Evolutionary conservation across 805 yeast genomes (phyloP).

Genomic region (Hanseniaspora meyeri): DNA sequence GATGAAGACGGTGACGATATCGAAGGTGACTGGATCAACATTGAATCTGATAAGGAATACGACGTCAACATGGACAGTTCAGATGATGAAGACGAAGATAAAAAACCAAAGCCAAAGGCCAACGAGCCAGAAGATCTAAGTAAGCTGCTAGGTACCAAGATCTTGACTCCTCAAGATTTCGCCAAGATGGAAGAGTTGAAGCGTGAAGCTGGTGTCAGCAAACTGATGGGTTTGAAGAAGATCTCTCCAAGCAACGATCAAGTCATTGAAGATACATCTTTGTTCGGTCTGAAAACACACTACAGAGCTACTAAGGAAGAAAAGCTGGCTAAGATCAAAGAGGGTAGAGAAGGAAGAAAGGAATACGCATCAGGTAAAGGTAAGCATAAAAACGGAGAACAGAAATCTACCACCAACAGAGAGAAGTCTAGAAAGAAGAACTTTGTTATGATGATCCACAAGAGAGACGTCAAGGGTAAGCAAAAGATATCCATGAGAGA

Average conservation of each 20-base stretch:
- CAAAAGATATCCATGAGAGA: constrained; percentile 81
- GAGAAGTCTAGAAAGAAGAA: constrained; percentile 98
- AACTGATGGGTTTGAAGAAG: constrained; percentile 49
- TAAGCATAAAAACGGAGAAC: constrained; percentile 44
- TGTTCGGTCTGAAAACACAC: constrained; percentile 62
- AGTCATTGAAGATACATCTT: constrained; percentile 61
- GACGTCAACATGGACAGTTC: constrained; percentile 40
- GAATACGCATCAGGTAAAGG: constrained; percentile 83
- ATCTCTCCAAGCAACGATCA: constrained; percentile 50
- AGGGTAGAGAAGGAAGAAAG: constrained; percentile 88
- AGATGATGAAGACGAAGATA: constrained; percentile 29
- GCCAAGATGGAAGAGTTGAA: constrained; percentile 85
- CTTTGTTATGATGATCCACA: constrained; percentile 96
- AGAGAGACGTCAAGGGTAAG: constrained; percentile 86
- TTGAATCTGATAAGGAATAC: constrained; percentile 25
- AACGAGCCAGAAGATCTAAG: constrained; percentile 33
- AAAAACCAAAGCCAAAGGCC: constrained; percentile 17
- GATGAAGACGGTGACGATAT: constrained; percentile 33
- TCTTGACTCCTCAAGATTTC: constrained; percentile 94
- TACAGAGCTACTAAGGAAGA: constrained; percentile 84
- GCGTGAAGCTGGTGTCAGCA: constrained; percentile 73
- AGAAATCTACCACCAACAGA: constrained; percentile 82
- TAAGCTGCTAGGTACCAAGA: constrained; percentile 56
- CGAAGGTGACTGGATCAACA: constrained; percentile 30
- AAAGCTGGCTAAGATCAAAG: constrained; percentile 71